A percentile compares a stretch with the other conserved stretches of the same genome.
Conservation (phyloP, 2,329 filamentous ascomycete genomes). For the Paramyrothecium sp. region DNA sequence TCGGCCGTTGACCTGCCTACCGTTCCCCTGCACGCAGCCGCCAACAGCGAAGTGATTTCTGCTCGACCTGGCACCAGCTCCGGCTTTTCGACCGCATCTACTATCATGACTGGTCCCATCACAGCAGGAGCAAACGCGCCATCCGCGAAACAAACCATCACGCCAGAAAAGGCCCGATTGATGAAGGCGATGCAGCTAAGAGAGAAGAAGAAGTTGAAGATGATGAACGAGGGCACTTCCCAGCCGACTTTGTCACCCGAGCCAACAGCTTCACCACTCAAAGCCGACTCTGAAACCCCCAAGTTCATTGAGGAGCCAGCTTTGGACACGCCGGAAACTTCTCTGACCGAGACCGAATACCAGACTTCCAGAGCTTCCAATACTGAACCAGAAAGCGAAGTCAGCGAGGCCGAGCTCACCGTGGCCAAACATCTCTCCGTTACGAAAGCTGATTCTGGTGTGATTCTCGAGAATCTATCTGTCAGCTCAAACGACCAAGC, state of each 20-base stretch:
- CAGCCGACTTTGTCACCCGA: too few relatives aligned
- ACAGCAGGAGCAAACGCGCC: constrained; percentile 39
- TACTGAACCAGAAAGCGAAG: not conserved
- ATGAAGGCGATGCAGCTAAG: constrained; percentile 93
- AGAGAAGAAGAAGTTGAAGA: constrained; percentile 67
- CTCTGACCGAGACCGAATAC: too few relatives aligned
- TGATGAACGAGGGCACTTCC: constrained; percentile 20
- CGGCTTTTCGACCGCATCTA: constrained; percentile 39
- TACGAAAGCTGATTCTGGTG: constrained; percentile 53
- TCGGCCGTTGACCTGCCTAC: constrained; percentile 34
- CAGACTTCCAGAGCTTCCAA: too few relatives aligned
- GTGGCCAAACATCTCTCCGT: constrained; percentile 33
- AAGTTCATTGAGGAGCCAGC: too few relatives aligned
- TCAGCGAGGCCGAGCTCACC: not conserved
- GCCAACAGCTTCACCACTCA: too few relatives aligned
- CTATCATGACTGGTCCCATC: constrained; percentile 32
- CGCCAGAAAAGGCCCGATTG: constrained; percentile 84
- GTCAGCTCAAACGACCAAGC: constrained; percentile 41
- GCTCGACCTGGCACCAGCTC: constrained; percentile 43
- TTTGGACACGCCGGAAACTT: too few relatives aligned
- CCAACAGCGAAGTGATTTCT: constrained; percentile 17
- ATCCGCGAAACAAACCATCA: constrained; percentile 55
- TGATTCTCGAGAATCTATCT: constrained; percentile 47
- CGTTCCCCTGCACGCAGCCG: constrained; percentile 29
- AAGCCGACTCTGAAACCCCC: too few relatives aligned